Evolutionary conservation across 1,284 basidiomycete species (phyloP).

Genomic region (Marasmius oreades): DNA sequence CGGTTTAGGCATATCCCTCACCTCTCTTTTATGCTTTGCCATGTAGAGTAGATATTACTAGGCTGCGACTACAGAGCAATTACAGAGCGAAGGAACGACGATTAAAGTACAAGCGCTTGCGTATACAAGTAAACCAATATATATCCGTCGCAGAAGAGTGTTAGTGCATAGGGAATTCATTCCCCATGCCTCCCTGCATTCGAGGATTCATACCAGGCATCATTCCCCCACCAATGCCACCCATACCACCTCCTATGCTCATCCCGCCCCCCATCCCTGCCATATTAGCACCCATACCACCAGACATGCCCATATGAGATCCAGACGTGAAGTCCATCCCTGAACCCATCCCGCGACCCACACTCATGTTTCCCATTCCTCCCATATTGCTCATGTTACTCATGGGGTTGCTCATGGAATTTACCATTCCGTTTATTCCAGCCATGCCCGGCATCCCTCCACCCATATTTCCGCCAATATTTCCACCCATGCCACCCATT

Average conservation of each 20-base stretch:
- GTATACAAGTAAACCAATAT: not conserved
- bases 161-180: slow-evolving; percentile 10
- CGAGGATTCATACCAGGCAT: slow-evolving; percentile 22
- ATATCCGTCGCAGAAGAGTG: not conserved
- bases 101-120: not conserved
- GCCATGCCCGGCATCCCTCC: slow-evolving; percentile 16
- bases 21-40: not conserved
- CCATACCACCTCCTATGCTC: slow-evolving; percentile 15
- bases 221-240: slow-evolving; percentile 11
- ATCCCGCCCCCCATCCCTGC: slow-evolving; percentile 6
- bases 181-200: slow-evolving; percentile 20
- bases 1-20: no score
- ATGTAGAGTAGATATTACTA: not conserved
- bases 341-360: slow-evolving; percentile 3
- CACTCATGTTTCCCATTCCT: not conserved
- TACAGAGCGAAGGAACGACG: not conserved
- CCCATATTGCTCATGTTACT: slow-evolving; percentile 10
- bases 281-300: slow-evolving; percentile 2
- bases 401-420: not conserved
- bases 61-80: not conserved
- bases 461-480: slow-evolving; percentile 20
- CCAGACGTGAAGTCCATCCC: not conserved
- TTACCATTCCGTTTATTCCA: slow-evolving; percentile 4
- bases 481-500: slow-evolving; percentile 18
- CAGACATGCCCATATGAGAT: not conserved